Base-by-base conservation (phyloP, 257 asterid genomes). In the Lantana camara region DNA sequence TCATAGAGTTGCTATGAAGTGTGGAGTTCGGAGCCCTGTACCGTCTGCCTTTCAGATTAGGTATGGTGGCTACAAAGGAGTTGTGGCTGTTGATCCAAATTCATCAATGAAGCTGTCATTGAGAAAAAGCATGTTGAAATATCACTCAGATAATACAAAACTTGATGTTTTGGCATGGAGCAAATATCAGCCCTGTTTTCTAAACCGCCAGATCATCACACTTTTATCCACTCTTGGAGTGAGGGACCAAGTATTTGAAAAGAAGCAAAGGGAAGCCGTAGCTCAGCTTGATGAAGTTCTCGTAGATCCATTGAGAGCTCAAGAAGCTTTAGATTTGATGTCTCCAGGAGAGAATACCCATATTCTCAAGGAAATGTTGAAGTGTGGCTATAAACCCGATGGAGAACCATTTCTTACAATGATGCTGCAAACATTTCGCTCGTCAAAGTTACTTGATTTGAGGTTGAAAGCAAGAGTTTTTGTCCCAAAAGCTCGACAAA, bases 1-100 rank as follows among this genome's bases (percentile, higher is more conserved):
- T 30, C 48, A 3, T 15, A 70, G 65, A 23, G 97, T 92, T 62
- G 95, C 98, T 50, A 21, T 5, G 6, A 85, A 85, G 71, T 92
- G 97, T 67, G 85, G 95, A n/a, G 66, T 86, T 14, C 78, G 27
- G 55, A 68, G 38, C 10, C 51, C 51, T 53, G 44, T 72, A 12
- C 98, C 98, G 14, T 92, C 98, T 2, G 90, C 96, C 37, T 92
- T 83, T 62, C 98, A 92, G 74, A 89, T 92, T 45, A 87, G 98
- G 15, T 89, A 87, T 55, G 95, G 87, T 56, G 97, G 97, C 52
- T 92, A 78, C 63, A 92, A 92, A 81, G 98, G 97, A 7, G 98
- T 92, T 23, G 96, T 92, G 72, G 95, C 91, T 4, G 68, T 89
- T 15, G 94, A 87, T 71, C 95, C 90, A 24, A 32, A 23, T 53